phyloP scores from a whole-genome alignment of 768 basidiomycete species.

The Strobilomyces echinocephalus region DNA sequence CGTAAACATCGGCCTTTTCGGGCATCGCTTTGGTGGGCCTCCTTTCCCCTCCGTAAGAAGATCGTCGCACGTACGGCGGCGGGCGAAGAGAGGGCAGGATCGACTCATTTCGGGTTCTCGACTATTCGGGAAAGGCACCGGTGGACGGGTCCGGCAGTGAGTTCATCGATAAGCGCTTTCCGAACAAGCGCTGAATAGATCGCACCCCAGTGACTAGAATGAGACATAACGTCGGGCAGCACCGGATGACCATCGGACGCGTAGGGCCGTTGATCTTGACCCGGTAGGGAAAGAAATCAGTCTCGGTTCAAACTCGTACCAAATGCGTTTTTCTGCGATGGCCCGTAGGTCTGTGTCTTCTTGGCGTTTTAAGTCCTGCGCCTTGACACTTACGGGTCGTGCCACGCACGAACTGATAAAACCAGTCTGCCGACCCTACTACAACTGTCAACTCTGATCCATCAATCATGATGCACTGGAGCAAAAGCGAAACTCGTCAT shows the following conservation, averaged over 20 bases:
- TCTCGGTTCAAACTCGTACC: neutral
- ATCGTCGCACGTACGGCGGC: slow-evolving; percentile 1
- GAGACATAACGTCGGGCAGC: neutral
- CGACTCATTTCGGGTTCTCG: neutral
- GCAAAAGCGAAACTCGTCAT: neutral
- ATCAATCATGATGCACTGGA: neutral
- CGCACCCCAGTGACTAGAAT: neutral
- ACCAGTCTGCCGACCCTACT: neutral
- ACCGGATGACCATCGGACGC: neutral
- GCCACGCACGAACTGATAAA: neutral
- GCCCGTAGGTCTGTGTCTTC: neutral
- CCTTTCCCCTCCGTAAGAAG: neutral
- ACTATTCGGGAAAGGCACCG: neutral
- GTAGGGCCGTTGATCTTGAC: neutral
- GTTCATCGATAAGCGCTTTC: neutral
- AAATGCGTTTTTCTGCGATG: neutral
- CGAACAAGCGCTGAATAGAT: neutral
- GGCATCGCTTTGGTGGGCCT: neutral
- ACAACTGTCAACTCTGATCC: neutral
- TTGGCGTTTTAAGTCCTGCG: slow-evolving; percentile 14
- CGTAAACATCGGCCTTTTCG: neutral
- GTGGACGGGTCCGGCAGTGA: neutral
- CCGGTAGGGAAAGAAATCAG: neutral
- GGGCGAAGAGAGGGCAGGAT: slow-evolving; percentile 1
- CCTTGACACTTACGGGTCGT: neutral